These are phyloP conservation scores for Typha latifolia DNA, from an alignment of 176 grass and related monocot genomes.

Conservation along the genomic window DNA sequence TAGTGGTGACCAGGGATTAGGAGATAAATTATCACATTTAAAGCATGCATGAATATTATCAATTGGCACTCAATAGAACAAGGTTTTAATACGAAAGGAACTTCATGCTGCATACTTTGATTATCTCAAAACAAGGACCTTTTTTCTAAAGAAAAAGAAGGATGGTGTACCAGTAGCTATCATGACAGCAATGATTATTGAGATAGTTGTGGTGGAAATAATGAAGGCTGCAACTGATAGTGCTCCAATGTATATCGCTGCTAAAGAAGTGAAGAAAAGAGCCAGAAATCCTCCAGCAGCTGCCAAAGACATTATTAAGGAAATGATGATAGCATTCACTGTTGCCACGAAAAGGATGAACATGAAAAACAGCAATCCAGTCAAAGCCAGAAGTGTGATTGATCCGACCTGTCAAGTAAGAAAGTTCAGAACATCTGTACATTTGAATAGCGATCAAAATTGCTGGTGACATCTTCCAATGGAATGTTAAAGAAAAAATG, in stretches of 20 bases:
- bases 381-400: conserved; percentile 34
- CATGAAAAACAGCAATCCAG: conserved; percentile 38
- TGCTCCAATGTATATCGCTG: conserved; percentile 42
- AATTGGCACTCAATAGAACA: not conserved
- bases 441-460: no score
- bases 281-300: conserved; percentile 52
- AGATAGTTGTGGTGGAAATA: conserved; percentile 36
- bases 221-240: conserved; percentile 40
- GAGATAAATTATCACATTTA: not conserved
- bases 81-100: not conserved
- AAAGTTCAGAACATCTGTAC: not conserved
- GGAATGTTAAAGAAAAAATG: no score
- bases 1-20: not conserved
- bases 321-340: conserved; percentile 37
- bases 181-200: conserved; percentile 32
- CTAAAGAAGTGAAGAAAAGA: conserved; percentile 37
- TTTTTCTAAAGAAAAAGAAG: not conserved
- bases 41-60: not conserved
- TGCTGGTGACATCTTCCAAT: no score
- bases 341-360: conserved; percentile 33
- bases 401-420: conserved; percentile 52
- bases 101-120: not conserved
- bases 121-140: not conserved
- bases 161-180: conserved; percentile 44
- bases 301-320: conserved; percentile 53